Evolutionary conservation across 148 eudicot genomes (phyloP), one percentile per base, ranked within the genome.

Genomic region (Hydrangea macrophylla): DNA sequence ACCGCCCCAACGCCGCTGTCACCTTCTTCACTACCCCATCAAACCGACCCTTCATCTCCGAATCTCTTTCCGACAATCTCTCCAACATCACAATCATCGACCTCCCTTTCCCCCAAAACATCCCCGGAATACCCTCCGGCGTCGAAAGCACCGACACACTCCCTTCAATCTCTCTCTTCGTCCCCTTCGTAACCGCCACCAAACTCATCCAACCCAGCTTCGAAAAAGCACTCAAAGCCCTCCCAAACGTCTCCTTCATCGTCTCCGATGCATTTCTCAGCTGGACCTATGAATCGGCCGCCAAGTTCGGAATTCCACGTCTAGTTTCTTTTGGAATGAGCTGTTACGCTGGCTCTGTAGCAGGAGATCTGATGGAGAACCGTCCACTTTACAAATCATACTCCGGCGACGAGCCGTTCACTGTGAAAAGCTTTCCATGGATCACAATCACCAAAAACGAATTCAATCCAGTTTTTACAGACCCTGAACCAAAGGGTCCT

Each of bases 11-110:
- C 30, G 24, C 32, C 71, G 13, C 70, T 33, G 71, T 76, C 68
- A 76, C 80, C 13, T 24, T 76, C 58, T 7, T 76, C 80, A 71
- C 76, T 69, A 76, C 80, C 72, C 48, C 76, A 28, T 27, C 22
- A 0, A 71, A 76, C 71, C 32, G 45, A n/a, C 63, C 68, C 18
- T 6, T 39, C 64, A 67, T 71, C 69, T 35, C 35, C 1, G 7
- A 68, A 5, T 7, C 10, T 48, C 76, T 76, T 23, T 13, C 30
- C 12, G 23, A 37, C 35, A 40, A n/a, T n/a, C n/a, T n/a, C n/a
- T n/a, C 58, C 36, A 1, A n/a, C 33, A 39, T 76, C 25, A 58
- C 76, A 27, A 32, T 76, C 22, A 7, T 71, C 58, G 68, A 71
- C 22, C 72, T 76, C 69, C 69, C 76, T 6, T 76, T 76, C 65